Evolutionary conservation across 2,329 filamentous ascomycete species (phyloP), one percentile per base, ranked within the genome.

Genomic region (Fusarium burgessii): DNA sequence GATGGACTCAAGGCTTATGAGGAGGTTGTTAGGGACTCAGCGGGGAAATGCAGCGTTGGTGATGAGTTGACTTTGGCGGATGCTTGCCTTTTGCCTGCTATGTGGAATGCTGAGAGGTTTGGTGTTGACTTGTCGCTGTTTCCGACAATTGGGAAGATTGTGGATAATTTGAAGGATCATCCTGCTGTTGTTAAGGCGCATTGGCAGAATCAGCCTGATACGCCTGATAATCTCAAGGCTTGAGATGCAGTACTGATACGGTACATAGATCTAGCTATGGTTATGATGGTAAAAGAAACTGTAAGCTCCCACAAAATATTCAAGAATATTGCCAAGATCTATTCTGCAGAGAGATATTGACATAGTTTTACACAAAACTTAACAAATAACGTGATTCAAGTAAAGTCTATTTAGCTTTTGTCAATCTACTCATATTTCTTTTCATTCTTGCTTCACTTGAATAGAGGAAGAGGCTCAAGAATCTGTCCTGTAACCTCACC

Each of bases 401-500:
- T 17, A 27, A 10, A 38, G 7, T 63, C 25, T 54, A 43, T 49
- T 40, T 15, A 17, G 25, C 18, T 51, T 55, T 40, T 14, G 2
- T 5, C 38, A 56, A 15, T 58, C 45, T 20, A 29, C 14, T 46
- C 40, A 27, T 12, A n/a, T 7, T 3, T 5, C 2, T 2, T n/a
- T 25, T 15, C 6, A 15, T 15, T 14, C 10, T 15, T 12, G 3
- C 13, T 23, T 51, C 32, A 64, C 52, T 77, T 79, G 27, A 79
- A 80, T 9, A 81, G 59, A 15, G 76, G 74, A 46, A 80, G 62
- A 2, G 80, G 73, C 1, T 78, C 73, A 27, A 77, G 65, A 20
- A 95, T 91, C 40, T 79, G 88, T 17, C 92, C 92, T 23, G 84
- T 82, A 71, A 92, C 93, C 70, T 93, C 88, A 4, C 93, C 93